Conservation (phyloP, 352 stramenopile genomes). For the Phytophthora podocarpi region DNA sequence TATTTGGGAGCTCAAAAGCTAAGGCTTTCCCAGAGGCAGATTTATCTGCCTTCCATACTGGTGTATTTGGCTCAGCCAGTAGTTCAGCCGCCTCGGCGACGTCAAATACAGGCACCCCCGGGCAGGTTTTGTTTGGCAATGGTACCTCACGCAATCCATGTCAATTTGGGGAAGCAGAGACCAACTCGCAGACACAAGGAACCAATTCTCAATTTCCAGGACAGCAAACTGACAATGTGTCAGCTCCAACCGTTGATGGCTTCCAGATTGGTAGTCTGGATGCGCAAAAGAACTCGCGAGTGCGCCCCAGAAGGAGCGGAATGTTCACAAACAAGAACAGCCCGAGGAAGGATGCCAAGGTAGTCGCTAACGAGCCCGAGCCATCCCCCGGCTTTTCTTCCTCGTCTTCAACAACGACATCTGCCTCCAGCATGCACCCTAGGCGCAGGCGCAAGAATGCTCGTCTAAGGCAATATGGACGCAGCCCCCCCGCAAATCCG, state of each 20-base stretch:
- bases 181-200: not conserved
- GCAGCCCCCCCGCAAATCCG: constrained; percentile 46
- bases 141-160: constrained; percentile 10
- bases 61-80: constrained; percentile 7
- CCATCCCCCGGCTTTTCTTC: constrained; percentile 15
- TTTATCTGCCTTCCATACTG: not conserved
- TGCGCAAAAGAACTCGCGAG: constrained; percentile 21
- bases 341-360: constrained; percentile 16
- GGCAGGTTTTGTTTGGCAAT: constrained; percentile 35
- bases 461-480: constrained; percentile 26
- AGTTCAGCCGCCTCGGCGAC: not conserved
- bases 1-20: constrained; percentile 9
- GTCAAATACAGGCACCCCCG: not conserved
- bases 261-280: constrained; percentile 36
- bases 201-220: not conserved
- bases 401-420: constrained; percentile 19
- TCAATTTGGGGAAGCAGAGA: constrained; percentile 24
- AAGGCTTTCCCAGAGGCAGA: not conserved
- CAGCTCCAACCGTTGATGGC: constrained; percentile 6
- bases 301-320: constrained; percentile 24
- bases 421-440: constrained; percentile 38
- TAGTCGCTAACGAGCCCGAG: constrained; percentile 17
- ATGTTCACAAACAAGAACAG: constrained; percentile 46
- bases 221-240: not conserved
- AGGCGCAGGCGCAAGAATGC: constrained; percentile 35